Conservation (phyloP, 2,329 filamentous ascomycete genomes). For the Lasiodiplodia hormozganensis region DNA sequence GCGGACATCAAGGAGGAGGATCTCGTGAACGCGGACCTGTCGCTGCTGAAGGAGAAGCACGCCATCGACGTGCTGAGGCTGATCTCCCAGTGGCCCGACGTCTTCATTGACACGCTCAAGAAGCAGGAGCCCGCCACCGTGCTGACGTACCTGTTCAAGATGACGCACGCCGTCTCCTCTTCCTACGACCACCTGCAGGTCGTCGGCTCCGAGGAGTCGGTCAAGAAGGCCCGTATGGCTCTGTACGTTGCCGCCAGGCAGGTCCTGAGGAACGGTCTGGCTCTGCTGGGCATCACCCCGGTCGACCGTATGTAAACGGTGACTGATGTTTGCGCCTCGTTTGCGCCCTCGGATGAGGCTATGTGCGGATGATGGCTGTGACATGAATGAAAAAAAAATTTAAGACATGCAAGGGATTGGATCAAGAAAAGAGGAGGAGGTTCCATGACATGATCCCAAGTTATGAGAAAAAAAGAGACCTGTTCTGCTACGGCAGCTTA, state of each 20-base stretch:
- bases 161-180: constrained; percentile 80
- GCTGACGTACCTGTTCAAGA: constrained; percentile 80
- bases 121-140: constrained; percentile 78
- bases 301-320: constrained; percentile 63
- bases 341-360: background rate
- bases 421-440: background rate
- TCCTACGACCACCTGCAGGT: constrained; percentile 85
- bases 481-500: background rate
- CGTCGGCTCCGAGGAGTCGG: constrained; percentile 76
- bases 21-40: constrained; percentile 68
- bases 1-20: constrained; percentile 58
- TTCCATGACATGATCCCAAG: background rate
- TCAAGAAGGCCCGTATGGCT: constrained; percentile 75
- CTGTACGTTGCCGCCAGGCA: constrained; percentile 78
- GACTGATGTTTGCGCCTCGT: background rate
- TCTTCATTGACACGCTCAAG: constrained; percentile 82
- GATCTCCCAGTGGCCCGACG: constrained; percentile 85
- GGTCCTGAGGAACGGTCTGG: constrained; percentile 84
- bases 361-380: background rate
- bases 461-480: constrained; percentile 1
- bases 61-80: constrained; percentile 76
- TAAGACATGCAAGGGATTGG: background rate
- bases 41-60: constrained; percentile 73
- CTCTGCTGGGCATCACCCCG: constrained; percentile 76
- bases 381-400: background rate